phyloP scores from a whole-genome alignment of 805 yeast genomes.

The Citeromyces nyonsensis region DNA sequence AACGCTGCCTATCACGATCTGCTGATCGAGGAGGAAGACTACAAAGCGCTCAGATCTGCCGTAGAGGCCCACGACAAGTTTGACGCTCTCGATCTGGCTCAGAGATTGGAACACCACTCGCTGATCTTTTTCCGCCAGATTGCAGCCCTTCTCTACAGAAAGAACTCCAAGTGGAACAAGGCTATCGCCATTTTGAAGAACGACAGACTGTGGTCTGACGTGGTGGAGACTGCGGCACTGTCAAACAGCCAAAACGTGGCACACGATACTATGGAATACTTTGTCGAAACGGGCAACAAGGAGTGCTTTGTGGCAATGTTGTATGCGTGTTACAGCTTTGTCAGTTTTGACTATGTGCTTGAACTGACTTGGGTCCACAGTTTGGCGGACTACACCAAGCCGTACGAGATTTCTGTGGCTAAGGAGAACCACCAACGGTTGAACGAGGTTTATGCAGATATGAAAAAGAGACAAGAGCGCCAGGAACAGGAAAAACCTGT shows the following conservation, averaged over 20 bases:
- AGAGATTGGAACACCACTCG: conserved; percentile 82
- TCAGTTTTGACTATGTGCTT: conserved; percentile 69
- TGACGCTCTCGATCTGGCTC: conserved; percentile 85
- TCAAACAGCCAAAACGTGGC: conserved; percentile 72
- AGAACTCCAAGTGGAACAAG: conserved; percentile 87
- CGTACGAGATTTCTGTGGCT: conserved; percentile 75
- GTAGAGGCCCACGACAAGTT: conserved; percentile 85
- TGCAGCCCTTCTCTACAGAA: conserved; percentile 86
- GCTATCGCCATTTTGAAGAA: conserved; percentile 78
- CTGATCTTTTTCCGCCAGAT: conserved; percentile 89
- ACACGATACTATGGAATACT: conserved; percentile 77
- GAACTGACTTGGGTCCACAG: conserved; percentile 87
- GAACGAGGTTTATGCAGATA: conserved; percentile 50
- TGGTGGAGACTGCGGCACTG: conserved; percentile 79
- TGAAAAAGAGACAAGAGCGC: conserved; percentile 51
- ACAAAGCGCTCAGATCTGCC: conserved; percentile 74
- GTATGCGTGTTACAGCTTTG: conserved; percentile 69
- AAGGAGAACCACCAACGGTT: conserved; percentile 64
- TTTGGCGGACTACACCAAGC: conserved; percentile 75
- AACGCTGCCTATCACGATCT: conserved; percentile 92
- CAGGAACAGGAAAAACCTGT: conserved; percentile 28
- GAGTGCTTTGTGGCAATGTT: conserved; percentile 88
- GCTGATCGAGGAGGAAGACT: conserved; percentile 91
- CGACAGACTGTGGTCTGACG: conserved; percentile 90
- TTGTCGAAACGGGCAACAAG: conserved; percentile 92